phyloP scores from a whole-genome alignment of 768 basidiomycete species.

The Leccinum sublutescens region DNA sequence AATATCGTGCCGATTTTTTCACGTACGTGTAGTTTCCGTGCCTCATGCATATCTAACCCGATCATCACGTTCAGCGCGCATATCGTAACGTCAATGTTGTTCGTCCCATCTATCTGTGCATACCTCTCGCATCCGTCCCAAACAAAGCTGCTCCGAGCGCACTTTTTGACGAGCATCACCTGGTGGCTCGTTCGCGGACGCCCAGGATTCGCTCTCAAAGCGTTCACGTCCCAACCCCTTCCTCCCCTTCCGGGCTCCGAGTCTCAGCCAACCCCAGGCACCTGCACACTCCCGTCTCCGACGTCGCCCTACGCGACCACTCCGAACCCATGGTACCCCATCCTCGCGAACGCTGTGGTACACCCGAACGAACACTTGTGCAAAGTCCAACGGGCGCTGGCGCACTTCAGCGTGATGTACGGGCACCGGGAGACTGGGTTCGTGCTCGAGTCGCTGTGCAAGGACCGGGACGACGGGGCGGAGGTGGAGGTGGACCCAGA shows the following conservation, averaged over 20 bases:
- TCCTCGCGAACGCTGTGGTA: constrained; percentile 50
- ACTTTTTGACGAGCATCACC: constrained; percentile 49
- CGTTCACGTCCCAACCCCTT: constrained; percentile 42
- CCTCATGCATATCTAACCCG: background rate
- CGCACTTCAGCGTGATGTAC: constrained; percentile 44
- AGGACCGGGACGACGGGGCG: constrained; percentile 17
- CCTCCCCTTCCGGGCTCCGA: constrained; percentile 23
- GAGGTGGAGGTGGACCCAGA: constrained; percentile 29
- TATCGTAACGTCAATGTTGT: no score
- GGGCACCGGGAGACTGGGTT: constrained; percentile 41
- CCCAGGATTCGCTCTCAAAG: constrained; percentile 45
- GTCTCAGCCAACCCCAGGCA: constrained; percentile 15
- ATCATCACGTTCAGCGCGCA: constrained; percentile 39
- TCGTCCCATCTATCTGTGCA: constrained; percentile 11
- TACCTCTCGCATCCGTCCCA: constrained; percentile 57
- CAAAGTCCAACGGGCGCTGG: constrained; percentile 50
- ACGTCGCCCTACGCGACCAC: constrained; percentile 36
- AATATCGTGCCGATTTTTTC: constrained; percentile 67
- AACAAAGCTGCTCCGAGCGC: constrained; percentile 53
- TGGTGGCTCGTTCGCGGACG: constrained; percentile 62
- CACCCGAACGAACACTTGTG: constrained; percentile 59
- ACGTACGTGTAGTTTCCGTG: constrained; percentile 39
- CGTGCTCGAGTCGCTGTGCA: constrained; percentile 21
- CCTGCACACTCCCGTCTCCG: constrained; percentile 29
- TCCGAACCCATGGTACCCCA: constrained; percentile 61